These are phyloP conservation scores for Calonectria hongkongensis DNA, from an alignment of 2,329 filamentous ascomycete species.

Conservation along the genomic window DNA sequence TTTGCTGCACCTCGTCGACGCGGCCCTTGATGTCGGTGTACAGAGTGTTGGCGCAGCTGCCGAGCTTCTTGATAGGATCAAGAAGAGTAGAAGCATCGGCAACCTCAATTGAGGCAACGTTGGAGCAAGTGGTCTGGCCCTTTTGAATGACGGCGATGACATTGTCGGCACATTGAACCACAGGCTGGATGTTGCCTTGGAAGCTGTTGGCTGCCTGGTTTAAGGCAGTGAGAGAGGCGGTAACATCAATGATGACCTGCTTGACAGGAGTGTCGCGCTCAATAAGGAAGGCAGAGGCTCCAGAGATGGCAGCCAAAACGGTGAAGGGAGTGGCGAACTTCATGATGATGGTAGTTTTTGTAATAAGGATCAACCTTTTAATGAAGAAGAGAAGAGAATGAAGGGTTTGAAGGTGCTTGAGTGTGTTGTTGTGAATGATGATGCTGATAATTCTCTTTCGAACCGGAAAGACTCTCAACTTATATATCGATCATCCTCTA, in stretches of 20 bases:
- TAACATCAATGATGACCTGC: constrained; percentile 12
- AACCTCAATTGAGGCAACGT: not conserved
- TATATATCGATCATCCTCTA: not conserved
- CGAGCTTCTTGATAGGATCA: constrained; percentile 17
- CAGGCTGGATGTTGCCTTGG: constrained; percentile 3
- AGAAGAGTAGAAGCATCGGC: constrained; percentile 10
- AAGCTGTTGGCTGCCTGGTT: constrained; percentile 3
- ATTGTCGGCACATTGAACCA: not conserved
- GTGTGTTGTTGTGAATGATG: not conserved
- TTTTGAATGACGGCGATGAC: not conserved
- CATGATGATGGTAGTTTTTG: not conserved
- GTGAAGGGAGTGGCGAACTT: constrained; percentile 2
- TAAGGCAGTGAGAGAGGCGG: not conserved
- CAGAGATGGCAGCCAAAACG: constrained; percentile 9
- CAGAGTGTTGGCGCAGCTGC: constrained; percentile 4
- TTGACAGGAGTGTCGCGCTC: constrained; percentile 22
- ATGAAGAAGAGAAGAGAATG: not conserved
- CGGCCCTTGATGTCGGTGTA: constrained; percentile 13
- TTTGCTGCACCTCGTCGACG: not conserved
- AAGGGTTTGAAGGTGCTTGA: not conserved
- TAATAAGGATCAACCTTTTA: not conserved
- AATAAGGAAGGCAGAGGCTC: not conserved
- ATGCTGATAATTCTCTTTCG: not conserved
- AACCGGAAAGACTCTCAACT: not conserved
- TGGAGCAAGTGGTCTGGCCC: not conserved